These are phyloP conservation scores for Fusarium sp. DNA, from an alignment of 2,329 filamentous ascomycete genomes.

Conservation along the genomic window DNA sequence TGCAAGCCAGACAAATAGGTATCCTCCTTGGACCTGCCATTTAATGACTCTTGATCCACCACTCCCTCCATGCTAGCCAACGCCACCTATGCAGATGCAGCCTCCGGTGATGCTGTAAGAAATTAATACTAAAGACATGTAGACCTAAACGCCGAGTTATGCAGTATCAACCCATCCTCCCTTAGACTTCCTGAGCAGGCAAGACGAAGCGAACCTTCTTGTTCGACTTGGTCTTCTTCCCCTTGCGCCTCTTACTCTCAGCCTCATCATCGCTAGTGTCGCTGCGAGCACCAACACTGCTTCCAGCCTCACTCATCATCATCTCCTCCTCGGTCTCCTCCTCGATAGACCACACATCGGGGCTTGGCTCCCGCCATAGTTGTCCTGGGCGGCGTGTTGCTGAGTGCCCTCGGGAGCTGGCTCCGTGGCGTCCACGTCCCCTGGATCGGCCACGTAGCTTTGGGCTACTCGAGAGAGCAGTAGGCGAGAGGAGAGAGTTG, in stretches of 20 bases:
- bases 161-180: slow-evolving; percentile 16
- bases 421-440: slow-evolving; percentile 43
- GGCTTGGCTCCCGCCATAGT: slow-evolving; percentile 66
- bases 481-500: slow-evolving; percentile 41
- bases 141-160: slow-evolving; percentile 37
- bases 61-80: slow-evolving; percentile 31
- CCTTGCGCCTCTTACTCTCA: slow-evolving; percentile 23
- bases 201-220: slow-evolving; percentile 67
- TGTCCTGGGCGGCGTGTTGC: slow-evolving; percentile 51
- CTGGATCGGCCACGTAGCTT: slow-evolving; percentile 45
- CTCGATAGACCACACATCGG: slow-evolving; percentile 68
- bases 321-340: slow-evolving; percentile 66
- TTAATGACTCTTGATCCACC: slow-evolving; percentile 21
- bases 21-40: slow-evolving; percentile 35
- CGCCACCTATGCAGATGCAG: slow-evolving; percentile 35
- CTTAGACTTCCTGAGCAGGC: slow-evolving; percentile 52
- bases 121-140: slow-evolving; percentile 19
- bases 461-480: slow-evolving; percentile 40
- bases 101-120: slow-evolving; percentile 7
- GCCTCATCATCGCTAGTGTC: slow-evolving; percentile 42
- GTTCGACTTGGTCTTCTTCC: slow-evolving; percentile 57
- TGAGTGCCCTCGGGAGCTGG: slow-evolving; percentile 41
- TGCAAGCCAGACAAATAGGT: slow-evolving; percentile 11
- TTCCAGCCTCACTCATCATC: slow-evolving; percentile 55
- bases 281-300: slow-evolving; percentile 44